Conservation (phyloP, 257 asterid genomes). For the Nicotiana tabacum region DNA sequence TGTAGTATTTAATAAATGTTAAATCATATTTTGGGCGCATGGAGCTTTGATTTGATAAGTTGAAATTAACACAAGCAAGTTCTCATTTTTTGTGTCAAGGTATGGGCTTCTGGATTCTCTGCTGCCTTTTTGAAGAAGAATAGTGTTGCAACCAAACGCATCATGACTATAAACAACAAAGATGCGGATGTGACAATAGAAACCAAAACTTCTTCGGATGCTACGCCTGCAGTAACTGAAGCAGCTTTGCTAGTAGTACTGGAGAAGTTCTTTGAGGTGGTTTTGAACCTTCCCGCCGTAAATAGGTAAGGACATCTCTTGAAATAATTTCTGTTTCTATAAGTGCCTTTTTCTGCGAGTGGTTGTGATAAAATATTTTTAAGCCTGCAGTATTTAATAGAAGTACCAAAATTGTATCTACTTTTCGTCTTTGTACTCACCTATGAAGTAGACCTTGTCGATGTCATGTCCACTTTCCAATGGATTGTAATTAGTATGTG, state of each 20-base stretch:
- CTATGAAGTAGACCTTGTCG: background rate
- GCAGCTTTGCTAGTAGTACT: conserved; percentile 58
- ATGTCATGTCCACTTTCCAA: background rate
- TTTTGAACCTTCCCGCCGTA: conserved; percentile 66
- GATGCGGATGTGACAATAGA: conserved; percentile 27
- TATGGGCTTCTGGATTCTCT: conserved; percentile 90
- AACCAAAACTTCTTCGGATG: conserved; percentile 47
- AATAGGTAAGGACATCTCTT: conserved; percentile 46
- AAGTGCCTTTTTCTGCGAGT: background rate
- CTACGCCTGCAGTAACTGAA: conserved; percentile 65
- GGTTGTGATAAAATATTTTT: background rate
- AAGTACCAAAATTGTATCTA: background rate
- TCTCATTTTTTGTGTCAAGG: conserved; percentile 35
- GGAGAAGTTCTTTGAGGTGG: conserved; percentile 70
- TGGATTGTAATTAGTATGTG: background rate
- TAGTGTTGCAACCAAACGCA: conserved; percentile 70
- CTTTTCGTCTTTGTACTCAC: background rate
- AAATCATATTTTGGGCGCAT: background rate
- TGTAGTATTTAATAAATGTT: background rate
- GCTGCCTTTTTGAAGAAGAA: conserved; percentile 87
- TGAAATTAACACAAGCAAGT: background rate
- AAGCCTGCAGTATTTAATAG: background rate
- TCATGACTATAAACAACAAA: conserved; percentile 17
- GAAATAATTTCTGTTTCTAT: background rate
- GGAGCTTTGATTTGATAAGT: background rate